Conservation (phyloP, 1,139 yeast genomes). For the Pichia cactophila region DNA sequence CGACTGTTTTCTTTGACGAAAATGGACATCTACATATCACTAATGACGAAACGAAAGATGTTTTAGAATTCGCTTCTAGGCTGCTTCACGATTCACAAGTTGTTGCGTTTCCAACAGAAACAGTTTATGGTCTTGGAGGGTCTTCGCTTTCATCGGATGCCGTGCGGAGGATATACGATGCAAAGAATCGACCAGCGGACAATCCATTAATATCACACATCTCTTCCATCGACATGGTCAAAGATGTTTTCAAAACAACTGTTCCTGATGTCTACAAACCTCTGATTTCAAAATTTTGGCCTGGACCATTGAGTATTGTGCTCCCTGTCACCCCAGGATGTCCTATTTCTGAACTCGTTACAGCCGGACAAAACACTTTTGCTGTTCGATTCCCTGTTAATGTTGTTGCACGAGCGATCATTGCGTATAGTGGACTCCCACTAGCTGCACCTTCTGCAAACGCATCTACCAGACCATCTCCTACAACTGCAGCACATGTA, state of each 20-base stretch:
- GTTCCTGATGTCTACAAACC: conserved; percentile 63
- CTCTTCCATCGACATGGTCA: conserved; percentile 66
- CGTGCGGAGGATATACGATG: conserved; percentile 68
- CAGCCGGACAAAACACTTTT: conserved; percentile 82
- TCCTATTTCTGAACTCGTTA: conserved; percentile 64
- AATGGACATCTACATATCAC: conserved; percentile 30
- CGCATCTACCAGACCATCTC: conserved; percentile 91
- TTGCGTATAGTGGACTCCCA: conserved; percentile 80
- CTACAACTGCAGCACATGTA: conserved; percentile 84
- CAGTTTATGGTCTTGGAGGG: conserved; percentile 94
- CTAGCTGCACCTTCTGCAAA: conserved; percentile 97
- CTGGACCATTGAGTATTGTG: conserved; percentile 88
- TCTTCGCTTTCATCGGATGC: conserved; percentile 70
- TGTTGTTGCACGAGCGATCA: conserved; percentile 85
- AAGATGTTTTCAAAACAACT: conserved; percentile 38
- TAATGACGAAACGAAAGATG: conserved; percentile 43
- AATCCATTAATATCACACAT: conserved; percentile 90
- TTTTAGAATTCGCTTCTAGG: conserved; percentile 51
- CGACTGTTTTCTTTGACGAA: conserved; percentile 33
- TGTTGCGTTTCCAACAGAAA: conserved; percentile 94
- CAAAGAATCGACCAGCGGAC: conserved; percentile 91
- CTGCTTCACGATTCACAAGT: conserved; percentile 48
- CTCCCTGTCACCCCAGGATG: conserved; percentile 49
- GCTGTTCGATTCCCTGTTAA: conserved; percentile 87
- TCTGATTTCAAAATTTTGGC: conserved; percentile 73